phyloP scores from a whole-genome alignment of 1,284 basidiomycete species.

The Chalciporus sp. region DNA sequence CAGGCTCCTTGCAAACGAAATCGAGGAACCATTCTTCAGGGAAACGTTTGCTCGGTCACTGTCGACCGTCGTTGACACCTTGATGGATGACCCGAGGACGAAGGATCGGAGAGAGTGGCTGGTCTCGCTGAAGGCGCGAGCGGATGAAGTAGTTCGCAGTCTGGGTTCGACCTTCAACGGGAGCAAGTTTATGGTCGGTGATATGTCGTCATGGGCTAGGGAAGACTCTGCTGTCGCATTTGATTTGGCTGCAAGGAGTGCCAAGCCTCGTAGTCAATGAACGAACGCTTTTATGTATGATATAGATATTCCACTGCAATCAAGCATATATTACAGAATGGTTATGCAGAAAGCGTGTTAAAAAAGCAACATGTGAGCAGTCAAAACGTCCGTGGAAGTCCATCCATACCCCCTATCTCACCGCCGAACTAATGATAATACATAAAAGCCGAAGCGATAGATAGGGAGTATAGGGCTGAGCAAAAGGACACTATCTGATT shows the following conservation, averaged over 20 bases:
- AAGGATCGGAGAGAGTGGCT: slow-evolving; percentile 20
- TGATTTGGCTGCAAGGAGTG: slow-evolving; percentile 30
- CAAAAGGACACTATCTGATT: not conserved
- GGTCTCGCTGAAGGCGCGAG: slow-evolving; percentile 20
- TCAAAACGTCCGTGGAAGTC: slow-evolving; percentile 11
- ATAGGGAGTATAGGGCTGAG: not conserved
- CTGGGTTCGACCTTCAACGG: slow-evolving; percentile 11
- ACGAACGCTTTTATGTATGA: slow-evolving; percentile 3
- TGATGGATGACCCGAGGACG: slow-evolving; percentile 23
- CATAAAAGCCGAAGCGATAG: slow-evolving; percentile 1
- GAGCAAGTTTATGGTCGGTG: slow-evolving; percentile 20
- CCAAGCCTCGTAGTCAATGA: slow-evolving; percentile 28
- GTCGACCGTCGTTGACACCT: slow-evolving; percentile 9
- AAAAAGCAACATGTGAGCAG: slow-evolving; percentile 1
- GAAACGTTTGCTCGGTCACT: slow-evolving; percentile 33
- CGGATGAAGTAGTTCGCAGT: slow-evolving; percentile 18
- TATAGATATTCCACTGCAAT: not conserved
- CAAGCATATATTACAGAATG: slow-evolving; percentile 13
- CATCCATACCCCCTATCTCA: slow-evolving; percentile 2
- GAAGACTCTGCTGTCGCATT: slow-evolving; percentile 30
- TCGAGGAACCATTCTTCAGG: slow-evolving; percentile 24
- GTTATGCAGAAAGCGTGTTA: slow-evolving; percentile 5
- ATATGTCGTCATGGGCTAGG: slow-evolving; percentile 5
- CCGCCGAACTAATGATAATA: slow-evolving; percentile 3
- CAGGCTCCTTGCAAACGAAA: slow-evolving; percentile 21